Evolutionary conservation across 306 rosid species (phyloP), one percentile per base, ranked within the genome.

Genomic region (Cicer arietinum): DNA sequence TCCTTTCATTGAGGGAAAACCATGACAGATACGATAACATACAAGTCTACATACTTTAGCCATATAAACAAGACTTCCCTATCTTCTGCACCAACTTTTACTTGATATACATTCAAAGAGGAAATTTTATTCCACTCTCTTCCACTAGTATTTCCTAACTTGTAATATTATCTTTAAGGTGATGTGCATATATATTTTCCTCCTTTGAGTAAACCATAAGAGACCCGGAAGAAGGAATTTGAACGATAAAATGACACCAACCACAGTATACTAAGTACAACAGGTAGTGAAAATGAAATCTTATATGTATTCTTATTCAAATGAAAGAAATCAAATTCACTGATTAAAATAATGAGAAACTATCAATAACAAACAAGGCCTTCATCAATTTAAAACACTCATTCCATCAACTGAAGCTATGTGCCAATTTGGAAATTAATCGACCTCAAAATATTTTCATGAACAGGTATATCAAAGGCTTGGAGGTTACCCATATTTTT

Each of bases 131-230:
- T 30, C 44, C 17, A 81, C 47, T 53, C 61, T 53, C 69, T 50
- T 64, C 72, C 63, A 57, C 57, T 58, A 47, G 4, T 20, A 12
- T 35, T 81, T 57, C 78, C 74, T 73, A 75, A 58, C 50, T 77
- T 48, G 10, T 9, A 67, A 71, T 48, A 72, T 41, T 67, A 77
- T 39, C 77, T 52, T 69, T 54, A 39, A 47, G 39, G 58, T 41
- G 39, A 35, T 22, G 22, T 40, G 62, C n/a, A 35, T 46, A 25
- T 51, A 35, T 1, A 35, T 17, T 18, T 20, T 22, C 39, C 67
- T 13, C 67, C 66, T 41, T 25, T 73, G 39, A 65, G 16, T 76
- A 39, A 35, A 51, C 43, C 16, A 76, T 57, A 18, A 72, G 74
- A 67, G 30, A 58, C 57, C 80, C n/a, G 54, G 10, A 52, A 67